phyloP scores from a whole-genome alignment of 371 early-diverging fungal species.

The Circinella umbellata region DNA sequence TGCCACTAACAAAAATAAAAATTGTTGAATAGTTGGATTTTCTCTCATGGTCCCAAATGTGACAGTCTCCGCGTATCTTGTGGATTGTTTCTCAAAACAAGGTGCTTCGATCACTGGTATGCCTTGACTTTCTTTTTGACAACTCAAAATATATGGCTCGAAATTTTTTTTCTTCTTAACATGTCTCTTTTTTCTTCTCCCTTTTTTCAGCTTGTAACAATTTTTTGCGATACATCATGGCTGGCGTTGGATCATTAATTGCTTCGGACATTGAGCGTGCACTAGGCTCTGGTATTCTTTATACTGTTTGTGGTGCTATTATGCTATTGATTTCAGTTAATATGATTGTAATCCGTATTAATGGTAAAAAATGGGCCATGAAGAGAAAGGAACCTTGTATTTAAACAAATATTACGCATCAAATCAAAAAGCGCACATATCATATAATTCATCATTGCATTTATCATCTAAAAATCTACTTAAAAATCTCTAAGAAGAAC shows the following conservation, averaged over 20 bases:
- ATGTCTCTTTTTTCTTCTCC: background rate
- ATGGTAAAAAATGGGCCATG: conserved; percentile 8
- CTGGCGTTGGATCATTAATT: conserved; percentile 46
- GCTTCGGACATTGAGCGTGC: conserved; percentile 35
- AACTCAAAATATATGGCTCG: too few relatives aligned
- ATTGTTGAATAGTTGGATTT: conserved; percentile 32
- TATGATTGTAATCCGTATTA: background rate
- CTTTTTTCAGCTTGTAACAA: conserved; percentile 43
- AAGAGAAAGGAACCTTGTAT: background rate
- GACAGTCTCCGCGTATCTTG: conserved; percentile 41
- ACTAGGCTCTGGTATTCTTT: conserved; percentile 34
- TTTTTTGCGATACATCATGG: conserved; percentile 41
- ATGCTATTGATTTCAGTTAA: background rate
- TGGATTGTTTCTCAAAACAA: conserved; percentile 43
- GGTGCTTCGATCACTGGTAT: conserved; percentile 50
- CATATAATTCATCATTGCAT: too few relatives aligned
- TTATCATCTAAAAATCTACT: too few relatives aligned
- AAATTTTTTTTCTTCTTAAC: too few relatives aligned
- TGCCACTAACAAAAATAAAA: background rate
- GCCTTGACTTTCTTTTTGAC: background rate
- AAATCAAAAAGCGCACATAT: too few relatives aligned
- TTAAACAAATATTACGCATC: background rate
- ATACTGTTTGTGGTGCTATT: conserved; percentile 36
- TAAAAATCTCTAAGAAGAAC: too few relatives aligned
- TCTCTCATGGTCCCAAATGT: conserved; percentile 38